These are phyloP conservation scores for Plasmodium gallinaceum DNA, from an alignment of 169 alveolate genomes.

Conservation along the genomic window DNA sequence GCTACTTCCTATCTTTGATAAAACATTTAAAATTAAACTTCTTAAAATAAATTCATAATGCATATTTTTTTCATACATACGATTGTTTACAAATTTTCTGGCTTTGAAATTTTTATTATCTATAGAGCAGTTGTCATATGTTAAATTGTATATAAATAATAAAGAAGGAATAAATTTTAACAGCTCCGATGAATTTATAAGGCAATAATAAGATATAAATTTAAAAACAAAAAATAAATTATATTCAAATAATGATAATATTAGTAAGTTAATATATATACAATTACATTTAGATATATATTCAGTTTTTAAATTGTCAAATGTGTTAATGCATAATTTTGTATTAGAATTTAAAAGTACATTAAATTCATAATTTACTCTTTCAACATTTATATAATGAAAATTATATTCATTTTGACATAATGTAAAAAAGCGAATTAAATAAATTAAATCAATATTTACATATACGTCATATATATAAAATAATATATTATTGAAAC, in stretches of 20 bases:
- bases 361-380: constrained; percentile 17
- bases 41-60: constrained; percentile 24
- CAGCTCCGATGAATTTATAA: constrained; percentile 58
- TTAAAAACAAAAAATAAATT: constrained; percentile 75
- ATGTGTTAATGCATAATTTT: constrained; percentile 41
- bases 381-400: constrained; percentile 22
- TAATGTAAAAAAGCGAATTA: constrained; percentile 48
- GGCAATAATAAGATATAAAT: constrained; percentile 67
- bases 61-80: background rate
- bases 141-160: constrained; percentile 46
- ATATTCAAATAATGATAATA: constrained; percentile 65
- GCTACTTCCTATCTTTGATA: constrained; percentile 72
- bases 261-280: constrained; percentile 56
- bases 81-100: background rate
- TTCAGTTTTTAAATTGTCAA: constrained; percentile 62
- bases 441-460: constrained; percentile 62
- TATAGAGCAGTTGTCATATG: constrained; percentile 12
- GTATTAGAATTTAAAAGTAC: constrained; percentile 27
- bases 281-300: constrained; percentile 67
- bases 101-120: constrained; percentile 17
- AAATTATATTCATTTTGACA: constrained; percentile 17
- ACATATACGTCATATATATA: constrained; percentile 60
- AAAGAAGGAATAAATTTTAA: constrained; percentile 55
- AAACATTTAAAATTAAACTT: constrained; percentile 38
- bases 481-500: constrained; percentile 70